phyloP scores from a whole-genome alignment of 1,284 basidiomycete genomes.

The Trametes polyzona region DNA sequence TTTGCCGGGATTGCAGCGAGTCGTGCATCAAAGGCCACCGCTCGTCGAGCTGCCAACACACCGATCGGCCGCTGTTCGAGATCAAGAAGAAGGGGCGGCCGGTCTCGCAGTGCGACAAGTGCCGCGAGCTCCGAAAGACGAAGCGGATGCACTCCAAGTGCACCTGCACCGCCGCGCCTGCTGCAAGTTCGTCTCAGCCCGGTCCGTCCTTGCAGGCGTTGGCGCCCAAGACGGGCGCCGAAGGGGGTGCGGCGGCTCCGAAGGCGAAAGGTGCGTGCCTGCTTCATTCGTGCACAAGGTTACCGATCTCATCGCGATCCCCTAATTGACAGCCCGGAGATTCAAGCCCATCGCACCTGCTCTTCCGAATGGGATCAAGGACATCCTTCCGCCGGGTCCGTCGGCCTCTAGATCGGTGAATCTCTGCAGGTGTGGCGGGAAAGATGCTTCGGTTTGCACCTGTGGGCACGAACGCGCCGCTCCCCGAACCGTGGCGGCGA shows the following conservation, averaged over 20 bases:
- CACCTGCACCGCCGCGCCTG: slow-evolving; percentile 49
- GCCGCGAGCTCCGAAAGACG: slow-evolving; percentile 75
- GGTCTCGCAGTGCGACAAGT: slow-evolving; percentile 80
- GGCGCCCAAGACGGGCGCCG: not conserved
- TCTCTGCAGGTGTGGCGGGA: slow-evolving; percentile 58
- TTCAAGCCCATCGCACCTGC: slow-evolving; percentile 36
- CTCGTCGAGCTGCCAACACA: slow-evolving; percentile 77
- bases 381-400: slow-evolving; percentile 31
- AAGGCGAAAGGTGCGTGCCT: slow-evolving; percentile 19
- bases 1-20: slow-evolving; percentile 48
- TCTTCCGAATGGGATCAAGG: slow-evolving; percentile 35
- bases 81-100: slow-evolving; percentile 84
- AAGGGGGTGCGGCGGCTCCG: not conserved
- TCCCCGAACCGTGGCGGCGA: not conserved
- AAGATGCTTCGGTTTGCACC: slow-evolving; percentile 56
- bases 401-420: slow-evolving; percentile 41
- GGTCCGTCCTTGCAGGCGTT: slow-evolving; percentile 11
- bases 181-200: too few relatives aligned
- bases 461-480: slow-evolving; percentile 39
- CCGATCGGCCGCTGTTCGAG: slow-evolving; percentile 77
- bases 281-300: too few relatives aligned
- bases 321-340: slow-evolving; percentile 19
- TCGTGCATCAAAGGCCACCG: slow-evolving; percentile 86
- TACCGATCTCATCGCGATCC: too few relatives aligned
- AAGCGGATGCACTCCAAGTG: slow-evolving; percentile 76